Evolutionary conservation across 2,329 filamentous ascomycete species (phyloP).

Genomic region (Cladosporium sp.): DNA sequence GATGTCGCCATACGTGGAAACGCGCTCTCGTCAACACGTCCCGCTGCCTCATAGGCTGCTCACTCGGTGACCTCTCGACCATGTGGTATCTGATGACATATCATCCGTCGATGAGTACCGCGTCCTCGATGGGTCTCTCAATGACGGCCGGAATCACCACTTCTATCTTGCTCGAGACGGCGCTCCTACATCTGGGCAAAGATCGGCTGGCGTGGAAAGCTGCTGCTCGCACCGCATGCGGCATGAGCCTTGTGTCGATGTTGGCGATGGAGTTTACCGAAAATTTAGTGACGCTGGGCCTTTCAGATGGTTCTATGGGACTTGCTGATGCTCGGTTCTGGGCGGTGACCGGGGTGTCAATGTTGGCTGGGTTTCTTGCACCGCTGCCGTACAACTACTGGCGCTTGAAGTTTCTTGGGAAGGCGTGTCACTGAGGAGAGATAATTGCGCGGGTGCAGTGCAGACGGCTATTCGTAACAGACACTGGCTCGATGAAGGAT

Average conservation of each 20-base stretch:
- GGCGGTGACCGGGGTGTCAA: not conserved
- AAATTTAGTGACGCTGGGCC: not conserved
- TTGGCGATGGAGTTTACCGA: constrained; percentile 8
- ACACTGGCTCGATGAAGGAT: too few relatives aligned
- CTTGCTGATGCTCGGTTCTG: not conserved
- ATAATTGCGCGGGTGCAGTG: too few relatives aligned
- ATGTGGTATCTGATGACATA: constrained; percentile 8
- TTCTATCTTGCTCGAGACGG: constrained; percentile 2
- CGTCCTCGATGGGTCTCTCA: not conserved
- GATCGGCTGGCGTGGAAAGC: not conserved
- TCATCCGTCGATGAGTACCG: not conserved
- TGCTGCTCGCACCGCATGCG: not conserved
- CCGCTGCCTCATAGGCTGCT: constrained; percentile 6
- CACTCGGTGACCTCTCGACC: not conserved
- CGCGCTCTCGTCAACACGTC: constrained; percentile 5
- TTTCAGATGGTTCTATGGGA: not conserved
- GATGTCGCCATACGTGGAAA: constrained; percentile 3
- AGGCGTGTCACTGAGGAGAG: constrained; percentile 1
- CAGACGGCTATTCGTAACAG: too few relatives aligned
- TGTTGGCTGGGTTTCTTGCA: constrained; percentile 1
- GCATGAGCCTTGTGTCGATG: constrained; percentile 7
- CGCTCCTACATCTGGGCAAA: constrained; percentile 1
- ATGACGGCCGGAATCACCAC: constrained; percentile 4
- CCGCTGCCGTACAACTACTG: constrained; percentile 9
- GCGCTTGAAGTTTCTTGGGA: constrained; percentile 3